Base-by-base conservation (phyloP, 805 yeast genomes). In the Candida rishiriensis region DNA sequence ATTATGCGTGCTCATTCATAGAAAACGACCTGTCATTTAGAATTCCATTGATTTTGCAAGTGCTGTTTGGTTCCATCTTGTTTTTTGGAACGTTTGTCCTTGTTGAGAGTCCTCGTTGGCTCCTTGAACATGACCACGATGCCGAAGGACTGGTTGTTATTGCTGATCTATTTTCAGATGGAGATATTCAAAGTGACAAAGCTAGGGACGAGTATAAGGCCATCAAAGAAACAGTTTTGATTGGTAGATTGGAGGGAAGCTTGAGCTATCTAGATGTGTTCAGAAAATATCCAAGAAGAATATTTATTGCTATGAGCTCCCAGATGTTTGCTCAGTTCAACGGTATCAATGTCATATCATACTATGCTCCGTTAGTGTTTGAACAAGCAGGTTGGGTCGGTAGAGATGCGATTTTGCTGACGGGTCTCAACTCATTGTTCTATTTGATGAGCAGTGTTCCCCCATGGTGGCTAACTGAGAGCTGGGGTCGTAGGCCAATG, bases 351-450 rank as follows among this genome's bases (percentile, higher is more conserved):
- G 91, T 90, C 41, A 87, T 90, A 43, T 83, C 95, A 1, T 90
- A 90, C 65, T 89, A 89, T 67, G 96, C 97, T 2, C 96, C 97
- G 2, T 69, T 90, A 64, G 95, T 89, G 39, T 90, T 89, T 64
- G 97, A 90, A 62, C 86, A 86, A 54, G 97, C 97, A 3, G 97
- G 97, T 26, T 90, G 97, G 96, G 65, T 75, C 8, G 97, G 97
- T 21, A 72, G 95, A 48, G 78, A 80, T 52, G 96, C 97, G 3
- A 79, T 89, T 49, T 73, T 88, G 50, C 86, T 89, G 95, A 88
- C 97, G 0, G 97, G 97, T 17, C 73, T 86, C 46, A 83, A 84
- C 54, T 74, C 80, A 6, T 48, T 83, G 11, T 68, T 83, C 30
- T 83, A 84, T 43, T 40, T 65, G 4, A 18, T 54, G 5, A 76